phyloP scores from a whole-genome alignment of 768 basidiomycete genomes.

The Ramaria sp. region DNA sequence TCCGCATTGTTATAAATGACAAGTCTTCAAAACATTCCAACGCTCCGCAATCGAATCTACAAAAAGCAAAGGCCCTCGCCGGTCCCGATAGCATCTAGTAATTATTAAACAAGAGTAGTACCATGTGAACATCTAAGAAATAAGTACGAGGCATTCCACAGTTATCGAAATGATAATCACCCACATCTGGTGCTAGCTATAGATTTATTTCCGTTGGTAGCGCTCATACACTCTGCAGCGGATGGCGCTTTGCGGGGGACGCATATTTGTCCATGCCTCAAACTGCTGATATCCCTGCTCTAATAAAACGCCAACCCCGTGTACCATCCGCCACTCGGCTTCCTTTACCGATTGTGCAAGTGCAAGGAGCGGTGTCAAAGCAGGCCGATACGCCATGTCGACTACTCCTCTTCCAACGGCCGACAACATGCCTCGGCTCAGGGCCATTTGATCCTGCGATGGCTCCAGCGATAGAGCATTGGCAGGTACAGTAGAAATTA shows the following conservation, averaged over 20 bases:
- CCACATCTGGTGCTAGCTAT: background rate
- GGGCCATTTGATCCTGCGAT: conserved; percentile 37
- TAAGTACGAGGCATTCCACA: too few species aligned
- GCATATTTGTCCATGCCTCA: conserved; percentile 63
- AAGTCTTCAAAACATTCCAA: too few species aligned
- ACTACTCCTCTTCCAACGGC: conserved; percentile 54
- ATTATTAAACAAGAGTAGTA: too few species aligned
- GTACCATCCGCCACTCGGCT: conserved; percentile 57
- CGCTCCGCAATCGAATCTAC: too few species aligned
- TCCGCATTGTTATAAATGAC: too few species aligned
- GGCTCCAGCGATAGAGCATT: conserved; percentile 38
- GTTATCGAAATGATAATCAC: too few species aligned
- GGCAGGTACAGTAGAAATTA: conserved; percentile 85
- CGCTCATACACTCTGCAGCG: conserved; percentile 15
- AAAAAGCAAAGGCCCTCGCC: too few species aligned
- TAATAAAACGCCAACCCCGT: conserved; percentile 74
- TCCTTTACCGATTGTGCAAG: conserved; percentile 43
- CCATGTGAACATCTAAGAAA: too few species aligned
- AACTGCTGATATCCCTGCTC: conserved; percentile 88
- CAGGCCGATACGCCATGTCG: conserved; percentile 92
- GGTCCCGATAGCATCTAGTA: too few species aligned
- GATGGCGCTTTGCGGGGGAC: conserved; percentile 17
- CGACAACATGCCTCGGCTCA: conserved; percentile 23
- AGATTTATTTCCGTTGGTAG: conserved; percentile 8
- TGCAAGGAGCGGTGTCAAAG: conserved; percentile 66